Evolutionary conservation across 1,284 basidiomycete genomes (phyloP).

Genomic region (Cutaneotrichosporon arboriforme): DNA sequence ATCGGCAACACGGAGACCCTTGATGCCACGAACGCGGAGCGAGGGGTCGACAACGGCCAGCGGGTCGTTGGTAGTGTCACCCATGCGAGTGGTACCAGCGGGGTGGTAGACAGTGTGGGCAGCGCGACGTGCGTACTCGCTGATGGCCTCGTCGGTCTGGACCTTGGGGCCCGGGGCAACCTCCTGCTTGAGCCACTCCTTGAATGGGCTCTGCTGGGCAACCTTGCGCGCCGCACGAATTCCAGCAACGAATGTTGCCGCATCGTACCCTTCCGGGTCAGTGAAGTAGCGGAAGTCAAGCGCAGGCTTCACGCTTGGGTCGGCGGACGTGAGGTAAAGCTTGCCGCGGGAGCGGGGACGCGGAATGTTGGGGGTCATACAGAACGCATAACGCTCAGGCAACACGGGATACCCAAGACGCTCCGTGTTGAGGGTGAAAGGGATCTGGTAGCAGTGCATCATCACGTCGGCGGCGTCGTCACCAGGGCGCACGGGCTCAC

Average conservation of each 20-base stretch:
- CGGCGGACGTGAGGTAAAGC: constrained; percentile 9
- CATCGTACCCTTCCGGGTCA: constrained; percentile 19
- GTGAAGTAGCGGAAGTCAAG: constrained; percentile 23
- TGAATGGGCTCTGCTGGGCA: constrained; percentile 16
- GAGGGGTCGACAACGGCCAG: constrained; percentile 12
- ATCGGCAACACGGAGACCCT: constrained; percentile 18
- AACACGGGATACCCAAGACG: constrained; percentile 16
- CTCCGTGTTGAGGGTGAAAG: constrained; percentile 21
- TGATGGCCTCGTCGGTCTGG: constrained; percentile 16
- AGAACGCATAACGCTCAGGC: constrained; percentile 18
- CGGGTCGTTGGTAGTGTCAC: neutral
- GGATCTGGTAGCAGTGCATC: constrained; percentile 26
- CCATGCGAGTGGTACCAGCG: constrained; percentile 19
- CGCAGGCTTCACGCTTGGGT: constrained; percentile 17
- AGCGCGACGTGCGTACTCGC: constrained; percentile 19
- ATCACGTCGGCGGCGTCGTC: constrained; percentile 18
- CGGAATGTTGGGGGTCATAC: constrained; percentile 22
- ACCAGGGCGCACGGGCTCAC: constrained; percentile 5
- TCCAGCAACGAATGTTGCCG: constrained; percentile 16
- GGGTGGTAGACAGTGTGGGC: constrained; percentile 23
- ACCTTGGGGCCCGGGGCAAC: constrained; percentile 10
- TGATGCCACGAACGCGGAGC: constrained; percentile 17
- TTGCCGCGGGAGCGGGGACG: constrained; percentile 14
- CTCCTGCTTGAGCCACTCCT: constrained; percentile 19
- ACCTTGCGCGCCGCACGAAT: constrained; percentile 18